Percentiles rank a stretch among this genome's conserved stretches.
Evolutionary conservation across 179 eudicot genomes (phyloP).

Genomic region (Silene noctiflora): DNA sequence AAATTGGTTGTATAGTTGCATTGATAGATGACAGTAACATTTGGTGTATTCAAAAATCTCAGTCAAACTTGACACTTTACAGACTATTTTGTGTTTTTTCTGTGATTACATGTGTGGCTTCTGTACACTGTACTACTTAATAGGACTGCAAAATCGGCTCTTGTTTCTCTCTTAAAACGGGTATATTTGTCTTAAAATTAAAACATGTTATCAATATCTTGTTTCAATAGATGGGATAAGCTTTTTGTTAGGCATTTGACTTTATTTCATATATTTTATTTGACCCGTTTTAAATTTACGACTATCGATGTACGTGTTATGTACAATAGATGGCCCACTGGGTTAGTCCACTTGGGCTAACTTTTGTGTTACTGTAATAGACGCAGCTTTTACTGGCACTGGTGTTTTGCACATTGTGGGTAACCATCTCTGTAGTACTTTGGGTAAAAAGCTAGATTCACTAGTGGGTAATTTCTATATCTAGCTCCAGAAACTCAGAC

Average conservation of each 20-base stretch:
- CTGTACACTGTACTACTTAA: background rate
- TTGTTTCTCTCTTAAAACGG: too few species aligned
- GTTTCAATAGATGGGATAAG: too few species aligned
- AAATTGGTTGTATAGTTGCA: background rate
- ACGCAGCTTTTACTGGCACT: conserved; percentile 9
- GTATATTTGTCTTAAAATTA: too few species aligned
- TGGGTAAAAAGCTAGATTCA: conserved; percentile 18
- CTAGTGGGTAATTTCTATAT: conserved; percentile 21
- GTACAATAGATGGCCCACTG: too few species aligned
- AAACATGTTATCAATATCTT: too few species aligned
- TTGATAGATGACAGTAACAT: background rate
- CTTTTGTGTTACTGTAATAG: background rate
- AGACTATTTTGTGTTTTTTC: background rate
- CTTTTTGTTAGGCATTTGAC: too few species aligned
- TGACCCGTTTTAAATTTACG: too few species aligned
- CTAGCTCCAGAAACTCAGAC: conserved; percentile 1
- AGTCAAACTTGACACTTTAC: background rate
- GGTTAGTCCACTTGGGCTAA: conserved; percentile 11
- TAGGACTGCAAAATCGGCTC: background rate
- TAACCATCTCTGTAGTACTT: conserved; percentile 7
- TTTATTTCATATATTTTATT: too few species aligned
- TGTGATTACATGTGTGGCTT: conserved; percentile 9
- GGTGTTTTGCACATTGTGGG: conserved; percentile 25
- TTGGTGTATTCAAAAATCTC: background rate
- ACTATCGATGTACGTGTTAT: too few species aligned